Base-by-base conservation (phyloP, 768 basidiomycete species). In the Agaricus subrufescens region DNA sequence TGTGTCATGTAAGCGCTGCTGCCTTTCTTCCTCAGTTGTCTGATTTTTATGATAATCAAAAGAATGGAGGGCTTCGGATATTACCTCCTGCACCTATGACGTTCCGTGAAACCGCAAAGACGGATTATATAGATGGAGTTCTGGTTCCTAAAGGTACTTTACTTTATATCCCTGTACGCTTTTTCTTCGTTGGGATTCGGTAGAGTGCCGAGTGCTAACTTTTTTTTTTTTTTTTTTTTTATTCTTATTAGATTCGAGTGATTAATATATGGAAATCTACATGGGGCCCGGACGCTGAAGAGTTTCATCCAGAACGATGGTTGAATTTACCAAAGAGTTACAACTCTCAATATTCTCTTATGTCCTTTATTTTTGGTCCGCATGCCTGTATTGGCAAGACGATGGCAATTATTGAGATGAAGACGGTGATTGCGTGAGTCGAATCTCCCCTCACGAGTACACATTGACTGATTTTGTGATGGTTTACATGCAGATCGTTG, bases 261-360 rank as follows among this genome's bases (percentile, higher is more conserved):
- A 67, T 80, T 43, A 82, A 82, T 58, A 78, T 77, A 1, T 78
- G 74, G 72, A 75, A 74, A 51, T 70, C 69, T 6, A 58, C 79
- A 7, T 82, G 79, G 81, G 80, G 80, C 14, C 71, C 72, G 27
- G 77, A 82, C 57, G 78, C 79, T 1, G 76, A 79, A 61, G 74
- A 76, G 25, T 80, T 80, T 63, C 71, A 65, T 27, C 80, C 80
- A 2, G 66, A 63, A 11, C 73, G 80, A 30, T 81, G 80, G 79
- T 68, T 74, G 10, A 64, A 71, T 54, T 68, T 74, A 2, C 73
- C 74, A 1, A 57, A 66, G 25, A 63, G 60, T 1, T 74, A 71
- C 62, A 69, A 73, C 57, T 52, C 73, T 0, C 62, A 68, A 1
- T 71, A 71, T 45, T 74, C 75, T 6, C 62, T 71, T 7, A 65